Evolutionary conservation across 495 filamentous ascomycete species (phyloP), one percentile per base, ranked within the genome.

Genomic region (Tuber melanosporum): DNA sequence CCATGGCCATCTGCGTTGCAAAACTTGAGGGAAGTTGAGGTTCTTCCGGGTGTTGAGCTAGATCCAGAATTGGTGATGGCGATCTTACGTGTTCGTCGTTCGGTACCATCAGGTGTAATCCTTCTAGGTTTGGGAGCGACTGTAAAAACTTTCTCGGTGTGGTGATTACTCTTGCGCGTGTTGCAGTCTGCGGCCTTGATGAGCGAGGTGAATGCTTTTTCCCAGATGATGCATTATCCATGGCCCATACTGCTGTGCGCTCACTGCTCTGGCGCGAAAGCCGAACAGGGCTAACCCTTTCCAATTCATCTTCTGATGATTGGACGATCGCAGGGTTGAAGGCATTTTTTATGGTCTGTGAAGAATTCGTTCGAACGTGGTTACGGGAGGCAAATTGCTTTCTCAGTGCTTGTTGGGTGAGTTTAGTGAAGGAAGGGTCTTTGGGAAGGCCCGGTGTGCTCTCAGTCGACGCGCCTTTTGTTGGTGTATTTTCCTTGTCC

Each of bases 1-100:
- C 90, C 85, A 91, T 90, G 22, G 89, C 92, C 88, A 94, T 90
- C 84, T 93, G 91, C 17, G 91, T 95, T 44, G 89, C 90, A 83
- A 94, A 92, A 76, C 90, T 93, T n/a, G 91, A 90, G 3, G 92
- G 89, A 44, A 92, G 86, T 0, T 87, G 89, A 22, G 89, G 90
- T 73, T 91, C 88, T 32, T 78, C 52, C 49, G 70, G 47, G 41
- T 79, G 71, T 22, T 74, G 43, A 43, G 71, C 41, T 69, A 74
- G 62, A 32, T 77, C 75, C 7, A 76, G 71, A 71, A 77, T 79
- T n/a, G 71, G 71, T 17, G 73, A 62, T 9, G 75, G 76, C 71
- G 47, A 66, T 71, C 75, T 71, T 19, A 77, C 77, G 73, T 83
- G 83, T 4, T 81, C 80, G 70, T 87, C 84, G 1, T 86, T 80